These are phyloP conservation scores for Kluyveromyces dobzhanskii DNA, from an alignment of 805 yeast species.

Conservation along the genomic window DNA sequence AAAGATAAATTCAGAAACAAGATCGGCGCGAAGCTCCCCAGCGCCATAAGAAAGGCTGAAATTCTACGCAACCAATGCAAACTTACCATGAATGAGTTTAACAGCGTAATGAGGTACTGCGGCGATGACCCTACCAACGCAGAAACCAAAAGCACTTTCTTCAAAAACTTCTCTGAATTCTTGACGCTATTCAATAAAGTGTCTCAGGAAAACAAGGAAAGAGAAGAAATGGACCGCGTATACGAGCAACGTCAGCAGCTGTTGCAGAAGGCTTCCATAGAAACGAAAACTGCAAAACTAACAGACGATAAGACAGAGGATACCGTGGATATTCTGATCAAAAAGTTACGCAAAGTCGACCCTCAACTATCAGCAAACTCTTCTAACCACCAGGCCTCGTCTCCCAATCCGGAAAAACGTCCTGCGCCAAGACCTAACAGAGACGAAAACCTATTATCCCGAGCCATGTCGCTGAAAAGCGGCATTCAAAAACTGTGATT, in stretches of 20 bases:
- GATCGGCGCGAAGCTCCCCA: constrained; percentile 43
- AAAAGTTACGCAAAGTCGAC: constrained; percentile 21
- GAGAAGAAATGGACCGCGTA: constrained; percentile 60
- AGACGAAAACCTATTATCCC: constrained; percentile 1
- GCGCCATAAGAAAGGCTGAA: constrained; percentile 46
- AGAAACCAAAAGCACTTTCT: constrained; percentile 49
- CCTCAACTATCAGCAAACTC: neutral
- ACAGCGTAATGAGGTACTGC: constrained; percentile 55
- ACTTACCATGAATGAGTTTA: constrained; percentile 43
- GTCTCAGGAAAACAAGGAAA: constrained; percentile 53
- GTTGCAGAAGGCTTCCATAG: constrained; percentile 22
- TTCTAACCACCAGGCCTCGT: constrained; percentile 8
- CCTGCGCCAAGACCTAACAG: constrained; percentile 2
- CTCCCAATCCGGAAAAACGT: constrained; percentile 10
- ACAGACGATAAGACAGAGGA: constrained; percentile 9
- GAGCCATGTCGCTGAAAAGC: constrained; percentile 1
- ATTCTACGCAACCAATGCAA: constrained; percentile 42
- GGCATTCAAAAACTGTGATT: neutral
- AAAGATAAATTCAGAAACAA: constrained; percentile 50
- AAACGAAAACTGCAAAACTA: constrained; percentile 4
- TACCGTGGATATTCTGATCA: constrained; percentile 20
- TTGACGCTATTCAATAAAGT: constrained; percentile 54
- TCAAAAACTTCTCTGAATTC: constrained; percentile 54
- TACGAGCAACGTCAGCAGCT: constrained; percentile 56
- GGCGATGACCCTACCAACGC: constrained; percentile 58